Base-by-base conservation (phyloP, 1,284 basidiomycete species). In the Ustilago curta region DNA sequence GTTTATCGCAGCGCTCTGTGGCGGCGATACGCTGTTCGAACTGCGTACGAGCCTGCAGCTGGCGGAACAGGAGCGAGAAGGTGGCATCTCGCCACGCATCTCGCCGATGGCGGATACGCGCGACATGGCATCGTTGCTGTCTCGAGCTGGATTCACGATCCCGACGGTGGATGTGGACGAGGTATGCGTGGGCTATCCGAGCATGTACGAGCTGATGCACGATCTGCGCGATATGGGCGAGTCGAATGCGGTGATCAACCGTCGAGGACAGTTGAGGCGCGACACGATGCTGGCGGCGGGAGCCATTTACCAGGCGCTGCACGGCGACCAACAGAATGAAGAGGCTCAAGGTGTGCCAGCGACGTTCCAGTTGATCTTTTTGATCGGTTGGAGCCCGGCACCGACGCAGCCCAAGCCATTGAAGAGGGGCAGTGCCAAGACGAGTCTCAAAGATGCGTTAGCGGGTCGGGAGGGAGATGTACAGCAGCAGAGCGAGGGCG, bases 351-450 rank as follows among this genome's bases (percentile, higher is more conserved):
- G 92, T 2, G 88, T 99, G 27, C 93, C 95, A 5, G 97, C 97
- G 14, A 99, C 97, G 4, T 99, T 97, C 86, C 93, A 96, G 83
- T 88, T 98, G 56, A 94, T 99, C 69, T 97, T 93, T 85, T 91
- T 98, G 94, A 97, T 99, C 85, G 96, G 97, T n/a, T 99, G 97
- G 96, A 97, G 95, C 83, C 94, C 95, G 19, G 89, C 91, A 3
- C 90, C 91, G 0, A 90, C 86, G 25, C 94, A 97, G 85, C 92
- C 91, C 6, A 91, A 94, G 84, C 91, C 95, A 0, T 87, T 96
- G 5, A 89, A 92, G 82, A 87, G 94, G 80, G 96, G 96, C n/a
- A 89, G 91, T 3, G 96, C 90, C 2, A 87, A 92, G 85, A 89
- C 90, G 0, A 93, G 89, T 78, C 86, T 99, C 54, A 93, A 93